Base-by-base conservation (phyloP, 106 monocot genomes). In the Ottelia alismoides region DNA sequence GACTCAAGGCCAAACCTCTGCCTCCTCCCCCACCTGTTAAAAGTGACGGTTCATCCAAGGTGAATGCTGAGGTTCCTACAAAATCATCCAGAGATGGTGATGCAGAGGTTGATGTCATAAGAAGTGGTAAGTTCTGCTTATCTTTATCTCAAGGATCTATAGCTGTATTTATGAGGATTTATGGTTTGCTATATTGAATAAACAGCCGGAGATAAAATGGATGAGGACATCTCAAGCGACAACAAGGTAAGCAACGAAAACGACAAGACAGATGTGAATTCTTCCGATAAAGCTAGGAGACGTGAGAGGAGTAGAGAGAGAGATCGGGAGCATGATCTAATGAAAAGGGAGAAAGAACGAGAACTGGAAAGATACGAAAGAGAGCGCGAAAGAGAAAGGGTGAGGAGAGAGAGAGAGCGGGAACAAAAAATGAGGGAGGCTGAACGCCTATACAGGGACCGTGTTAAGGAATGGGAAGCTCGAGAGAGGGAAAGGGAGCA, bases 401-500 rank as follows among this genome's bases (percentile, higher is more conserved):
- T 69, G 52, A 68, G 70, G 55, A 81, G 81, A 52, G 81, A 87
- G 60, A 77, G 82, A 40, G 82, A 78, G 23, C 71, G 78, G 48
- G 87, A 82, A 12, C 20, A 52, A 53, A 82, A 65, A 69, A 32
- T 72, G 17, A 60, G 72, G 32, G 82, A 82, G 40, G 71, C 62
- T 31, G 87, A 82, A 25, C 74, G 78, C 10, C 12, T 75, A 16
- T 78, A 82, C 44, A 82, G 63, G 31, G 78, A 78, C 1, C 72
- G 87, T 25, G 20, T 87, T 17, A 87, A 70, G 70, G 82, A 78
- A 9, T 82, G 82, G 87, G 87, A 82, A 75, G 69, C 54, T 56
- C 74, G 82, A 51, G 87, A 87, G 49, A 75, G 82, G 58, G 87
- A 87, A 27, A 77, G 66, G 61, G 87, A 82, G 56, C 62, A 73